phyloP scores from a whole-genome alignment of 208 protist species.

The Acanthamoeba healyi region DNA sequence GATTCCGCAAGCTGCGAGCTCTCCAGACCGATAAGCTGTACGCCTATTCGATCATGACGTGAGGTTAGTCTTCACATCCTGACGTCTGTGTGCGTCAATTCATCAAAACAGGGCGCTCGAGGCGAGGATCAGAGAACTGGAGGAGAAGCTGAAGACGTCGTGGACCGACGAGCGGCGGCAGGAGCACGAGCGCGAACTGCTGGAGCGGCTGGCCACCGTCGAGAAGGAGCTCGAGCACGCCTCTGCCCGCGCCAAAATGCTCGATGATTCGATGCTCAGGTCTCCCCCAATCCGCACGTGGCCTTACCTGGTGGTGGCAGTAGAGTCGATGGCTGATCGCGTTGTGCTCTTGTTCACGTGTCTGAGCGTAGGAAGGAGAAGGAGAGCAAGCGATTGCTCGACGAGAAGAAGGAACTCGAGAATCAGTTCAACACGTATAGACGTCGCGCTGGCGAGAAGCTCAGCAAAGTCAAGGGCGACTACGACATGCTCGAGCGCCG shows the following conservation, averaged over 20 bases:
- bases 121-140: background rate
- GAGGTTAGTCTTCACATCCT: too few species aligned
- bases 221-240: background rate
- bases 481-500: conserved; percentile 24
- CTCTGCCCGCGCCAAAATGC: background rate
- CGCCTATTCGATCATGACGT: background rate
- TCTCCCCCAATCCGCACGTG: background rate
- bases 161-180: background rate
- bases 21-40: background rate
- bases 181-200: background rate
- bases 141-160: background rate
- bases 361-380: background rate
- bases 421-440: background rate
- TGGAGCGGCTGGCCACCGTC: background rate
- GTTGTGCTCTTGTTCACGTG: too few species aligned
- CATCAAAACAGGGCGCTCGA: background rate
- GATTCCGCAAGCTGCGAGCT: background rate
- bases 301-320: too few species aligned
- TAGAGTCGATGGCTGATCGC: too few species aligned
- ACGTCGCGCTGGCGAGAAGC: background rate
- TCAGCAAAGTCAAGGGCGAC: background rate
- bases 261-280: background rate
- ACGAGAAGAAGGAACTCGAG: conserved; percentile 25
- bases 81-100: too few species aligned
- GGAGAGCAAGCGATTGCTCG: background rate